Conservation (phyloP, 371 early-diverging fungal genomes). For the Mucor velutinosus region DNA sequence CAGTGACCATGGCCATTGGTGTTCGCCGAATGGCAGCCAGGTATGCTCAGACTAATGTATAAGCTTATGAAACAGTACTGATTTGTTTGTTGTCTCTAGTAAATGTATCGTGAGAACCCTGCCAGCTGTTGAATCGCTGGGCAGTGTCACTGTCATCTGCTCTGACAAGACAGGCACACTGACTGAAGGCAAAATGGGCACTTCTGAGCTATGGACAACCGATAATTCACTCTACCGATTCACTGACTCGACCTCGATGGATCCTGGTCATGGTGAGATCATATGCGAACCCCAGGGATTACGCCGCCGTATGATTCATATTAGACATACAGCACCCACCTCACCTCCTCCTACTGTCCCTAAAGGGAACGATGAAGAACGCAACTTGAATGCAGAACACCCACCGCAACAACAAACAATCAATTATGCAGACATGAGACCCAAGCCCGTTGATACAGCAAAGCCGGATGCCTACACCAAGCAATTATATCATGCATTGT, state of each 20-base stretch:
- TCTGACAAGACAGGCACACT: constrained; percentile 97
- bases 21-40: constrained; percentile 88
- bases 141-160: constrained; percentile 92
- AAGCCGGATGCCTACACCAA: constrained; percentile 32
- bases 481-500: constrained; percentile 35
- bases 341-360: neutral
- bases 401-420: neutral
- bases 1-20: constrained; percentile 93
- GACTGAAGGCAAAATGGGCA: constrained; percentile 93
- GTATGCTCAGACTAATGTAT: constrained; percentile 41
- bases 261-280: constrained; percentile 67
- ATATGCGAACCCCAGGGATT: constrained; percentile 37
- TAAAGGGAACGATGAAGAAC: neutral
- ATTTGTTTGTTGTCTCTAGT: constrained; percentile 17
- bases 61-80: neutral
- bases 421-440: constrained; percentile 35
- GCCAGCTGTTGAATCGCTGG: constrained; percentile 89
- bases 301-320: constrained; percentile 47
- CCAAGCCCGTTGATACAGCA: constrained; percentile 37
- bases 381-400: neutral
- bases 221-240: constrained; percentile 69
- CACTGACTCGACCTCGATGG: constrained; percentile 65
- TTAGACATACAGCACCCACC: constrained; percentile 23
- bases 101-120: constrained; percentile 82
- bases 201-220: constrained; percentile 70